A percentile compares a stretch with the other conserved stretches of the same genome.
Evolutionary conservation across 1,139 yeast genomes (phyloP).

Genomic region (Scheffersomyces lignicola): DNA sequence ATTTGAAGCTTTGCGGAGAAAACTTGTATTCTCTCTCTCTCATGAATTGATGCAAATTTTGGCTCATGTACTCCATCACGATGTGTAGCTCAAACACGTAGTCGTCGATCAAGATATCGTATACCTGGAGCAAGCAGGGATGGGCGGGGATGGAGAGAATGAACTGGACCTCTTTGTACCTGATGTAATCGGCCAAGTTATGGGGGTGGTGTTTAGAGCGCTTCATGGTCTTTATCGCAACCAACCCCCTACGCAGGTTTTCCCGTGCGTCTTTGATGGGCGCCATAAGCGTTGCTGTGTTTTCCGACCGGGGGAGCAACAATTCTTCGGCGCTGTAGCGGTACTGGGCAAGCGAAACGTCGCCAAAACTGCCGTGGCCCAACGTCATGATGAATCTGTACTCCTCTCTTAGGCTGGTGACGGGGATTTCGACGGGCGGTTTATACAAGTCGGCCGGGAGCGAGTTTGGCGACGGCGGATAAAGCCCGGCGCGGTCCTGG

Average conservation of each 20-base stretch:
- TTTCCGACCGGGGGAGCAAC: constrained; percentile 12
- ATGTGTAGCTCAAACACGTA: constrained; percentile 62
- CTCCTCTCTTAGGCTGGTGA: constrained; percentile 41
- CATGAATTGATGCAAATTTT: constrained; percentile 74
- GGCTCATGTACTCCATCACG: constrained; percentile 87
- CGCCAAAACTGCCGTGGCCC: constrained; percentile 81
- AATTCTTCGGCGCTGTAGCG: constrained; percentile 16
- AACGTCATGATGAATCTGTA: constrained; percentile 54
- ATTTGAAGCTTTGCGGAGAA: constrained; percentile 57
- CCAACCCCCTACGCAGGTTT: constrained; percentile 41
- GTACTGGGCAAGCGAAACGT: constrained; percentile 62
- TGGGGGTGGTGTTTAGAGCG: constrained; percentile 49
- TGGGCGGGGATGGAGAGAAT: constrained; percentile 72
- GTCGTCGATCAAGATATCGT: constrained; percentile 76
- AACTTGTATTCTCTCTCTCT: constrained; percentile 53
- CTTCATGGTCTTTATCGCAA: constrained; percentile 84
- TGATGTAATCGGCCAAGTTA: constrained; percentile 54
- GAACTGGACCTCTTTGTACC: constrained; percentile 74
- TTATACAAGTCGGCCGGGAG: constrained; percentile 15
- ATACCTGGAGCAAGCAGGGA: constrained; percentile 67
- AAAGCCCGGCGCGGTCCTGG: no score
- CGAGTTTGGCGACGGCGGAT: no score
- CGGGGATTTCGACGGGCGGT: constrained; percentile 30
- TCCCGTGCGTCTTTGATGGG: constrained; percentile 35
- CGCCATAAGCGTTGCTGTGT: constrained; percentile 49